Evolutionary conservation across 2,329 filamentous ascomycete species (phyloP).

Genomic region (Pseudogymnoascus sp.): DNA sequence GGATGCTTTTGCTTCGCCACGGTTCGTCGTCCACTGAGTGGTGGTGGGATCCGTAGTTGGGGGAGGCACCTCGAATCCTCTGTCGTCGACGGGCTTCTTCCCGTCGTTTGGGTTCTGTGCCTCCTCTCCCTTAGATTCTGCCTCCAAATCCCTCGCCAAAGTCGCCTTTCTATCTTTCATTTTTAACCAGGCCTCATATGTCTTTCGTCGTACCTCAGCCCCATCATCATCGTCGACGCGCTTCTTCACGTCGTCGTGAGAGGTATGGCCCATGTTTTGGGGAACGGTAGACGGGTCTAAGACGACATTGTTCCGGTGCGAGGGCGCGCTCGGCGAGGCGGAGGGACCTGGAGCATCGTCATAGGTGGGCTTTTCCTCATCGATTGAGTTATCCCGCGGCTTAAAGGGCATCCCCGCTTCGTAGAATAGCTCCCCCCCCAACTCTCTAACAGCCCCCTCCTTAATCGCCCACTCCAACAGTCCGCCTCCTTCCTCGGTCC

Average conservation of each 20-base stretch:
- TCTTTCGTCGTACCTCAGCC: conserved; percentile 24
- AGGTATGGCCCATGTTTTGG: not conserved
- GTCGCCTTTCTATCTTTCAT: conserved; percentile 19
- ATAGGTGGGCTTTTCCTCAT: not conserved
- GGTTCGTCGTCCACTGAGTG: not conserved
- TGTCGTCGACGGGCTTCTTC: not conserved
- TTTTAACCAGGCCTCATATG: conserved; percentile 29
- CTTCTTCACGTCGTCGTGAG: not conserved
- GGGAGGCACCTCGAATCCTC: not conserved
- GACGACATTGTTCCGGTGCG: not conserved
- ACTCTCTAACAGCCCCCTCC: not conserved
- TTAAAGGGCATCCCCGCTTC: not conserved
- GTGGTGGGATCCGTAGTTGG: not conserved
- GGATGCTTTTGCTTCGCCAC: not conserved
- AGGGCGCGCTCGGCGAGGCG: not conserved
- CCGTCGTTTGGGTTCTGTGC: too few relatives aligned
- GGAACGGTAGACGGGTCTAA: not conserved
- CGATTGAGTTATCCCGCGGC: not conserved
- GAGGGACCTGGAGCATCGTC: not conserved
- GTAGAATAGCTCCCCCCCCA: not conserved
- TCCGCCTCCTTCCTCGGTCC: not conserved
- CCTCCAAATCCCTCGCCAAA: too few relatives aligned
- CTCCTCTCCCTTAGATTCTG: too few relatives aligned
- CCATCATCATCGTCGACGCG: conserved; percentile 11
- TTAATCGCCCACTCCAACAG: not conserved